Evolutionary conservation across 225 moss, liverwort and hornwort species (phyloP).

Genomic region (Straminergon stramineum): DNA sequence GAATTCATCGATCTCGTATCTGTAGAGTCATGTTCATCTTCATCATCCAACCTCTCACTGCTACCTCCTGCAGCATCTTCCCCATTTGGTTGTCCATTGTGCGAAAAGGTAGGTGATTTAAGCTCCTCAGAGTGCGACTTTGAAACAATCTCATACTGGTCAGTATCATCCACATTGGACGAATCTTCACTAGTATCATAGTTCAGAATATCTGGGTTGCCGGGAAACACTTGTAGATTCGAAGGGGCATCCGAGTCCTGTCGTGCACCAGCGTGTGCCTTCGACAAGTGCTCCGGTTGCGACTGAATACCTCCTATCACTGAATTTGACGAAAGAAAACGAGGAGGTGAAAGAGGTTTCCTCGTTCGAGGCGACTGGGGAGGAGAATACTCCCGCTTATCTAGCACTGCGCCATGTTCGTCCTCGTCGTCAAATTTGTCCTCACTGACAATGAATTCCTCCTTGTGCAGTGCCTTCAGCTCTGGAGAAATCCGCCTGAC

Average conservation of each 20-base stretch:
- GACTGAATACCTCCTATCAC: constrained; percentile 2
- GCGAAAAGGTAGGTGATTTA: neutral
- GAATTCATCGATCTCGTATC: constrained; percentile 4
- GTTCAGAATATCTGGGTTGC: constrained; percentile 24
- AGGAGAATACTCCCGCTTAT: neutral
- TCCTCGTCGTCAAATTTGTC: neutral
- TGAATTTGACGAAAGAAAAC: neutral
- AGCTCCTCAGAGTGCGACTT: constrained; percentile 29
- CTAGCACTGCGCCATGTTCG: neutral
- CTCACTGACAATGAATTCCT: neutral
- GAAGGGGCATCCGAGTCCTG: constrained; percentile 16
- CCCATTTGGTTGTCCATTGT: neutral
- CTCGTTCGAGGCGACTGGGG: neutral
- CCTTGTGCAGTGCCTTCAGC: neutral
- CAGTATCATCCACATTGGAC: constrained; percentile 60
- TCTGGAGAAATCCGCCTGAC: neutral
- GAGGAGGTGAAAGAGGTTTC: constrained; percentile 20
- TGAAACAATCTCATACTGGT: constrained; percentile 18
- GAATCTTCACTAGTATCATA: constrained; percentile 73
- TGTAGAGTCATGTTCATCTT: constrained; percentile 4
- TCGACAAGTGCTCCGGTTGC: constrained; percentile 9
- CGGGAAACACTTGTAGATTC: constrained; percentile 35
- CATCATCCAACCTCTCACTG: neutral
- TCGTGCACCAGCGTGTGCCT: neutral
- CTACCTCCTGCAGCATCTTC: neutral